Percentiles rank a stretch among this genome's conserved stretches.
These are phyloP conservation scores for Talaromyces adpressus DNA, from an alignment of 495 filamentous ascomycete species.

Conservation along the genomic window DNA sequence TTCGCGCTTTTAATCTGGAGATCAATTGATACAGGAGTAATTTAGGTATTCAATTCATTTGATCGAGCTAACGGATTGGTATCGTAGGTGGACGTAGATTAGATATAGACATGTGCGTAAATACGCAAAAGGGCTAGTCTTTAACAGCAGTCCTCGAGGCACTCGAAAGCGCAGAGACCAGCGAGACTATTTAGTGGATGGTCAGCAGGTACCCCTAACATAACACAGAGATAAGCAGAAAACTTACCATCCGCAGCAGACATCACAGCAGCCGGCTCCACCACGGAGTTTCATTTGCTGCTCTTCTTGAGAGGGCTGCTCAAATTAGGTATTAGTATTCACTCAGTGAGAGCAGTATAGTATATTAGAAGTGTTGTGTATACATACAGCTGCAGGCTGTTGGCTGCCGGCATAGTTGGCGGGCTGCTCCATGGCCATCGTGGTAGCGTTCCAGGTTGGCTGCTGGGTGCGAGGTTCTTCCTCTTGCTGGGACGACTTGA, in stretches of 20 bases:
- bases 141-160: constrained; percentile 40
- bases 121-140: not conserved
- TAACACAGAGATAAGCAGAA: not conserved
- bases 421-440: constrained; percentile 31
- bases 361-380: not conserved
- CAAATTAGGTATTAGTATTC: not conserved
- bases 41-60: not conserved
- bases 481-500: constrained; percentile 32
- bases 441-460: constrained; percentile 25
- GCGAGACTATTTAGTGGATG: constrained; percentile 24
- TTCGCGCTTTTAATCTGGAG: constrained; percentile 44
- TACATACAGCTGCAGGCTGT: not conserved
- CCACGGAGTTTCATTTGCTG: constrained; percentile 36
- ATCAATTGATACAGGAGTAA: not conserved
- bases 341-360: not conserved
- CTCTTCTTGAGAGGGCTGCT: constrained; percentile 28
- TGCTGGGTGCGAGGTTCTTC: constrained; percentile 8
- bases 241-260: constrained; percentile 42
- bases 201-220: not conserved
- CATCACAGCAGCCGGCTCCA: constrained; percentile 27
- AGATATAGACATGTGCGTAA: not conserved
- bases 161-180: constrained; percentile 38
- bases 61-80: not conserved
- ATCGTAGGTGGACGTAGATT: not conserved
- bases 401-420: constrained; percentile 13